Percentiles rank a stretch among this genome's conserved stretches.
These are phyloP conservation scores for Medicago arabica DNA, from an alignment of 306 rosid genomes.

Conservation along the genomic window DNA sequence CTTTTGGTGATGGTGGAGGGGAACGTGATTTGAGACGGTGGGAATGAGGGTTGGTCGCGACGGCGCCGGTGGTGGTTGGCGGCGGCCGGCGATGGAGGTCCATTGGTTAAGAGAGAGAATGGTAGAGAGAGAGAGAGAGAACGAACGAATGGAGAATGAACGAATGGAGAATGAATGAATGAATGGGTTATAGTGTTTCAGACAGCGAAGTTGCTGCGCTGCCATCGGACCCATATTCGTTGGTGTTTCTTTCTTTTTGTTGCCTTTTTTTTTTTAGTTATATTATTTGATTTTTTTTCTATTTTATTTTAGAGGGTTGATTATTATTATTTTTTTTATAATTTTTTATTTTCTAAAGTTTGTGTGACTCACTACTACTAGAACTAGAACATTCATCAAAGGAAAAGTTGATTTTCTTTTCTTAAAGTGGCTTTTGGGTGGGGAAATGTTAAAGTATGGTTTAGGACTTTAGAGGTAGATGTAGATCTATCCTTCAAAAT, in stretches of 20 bases:
- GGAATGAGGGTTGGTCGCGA: not conserved
- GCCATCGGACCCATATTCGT: conserved; percentile 22
- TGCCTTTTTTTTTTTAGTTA: not conserved
- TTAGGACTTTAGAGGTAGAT: too few species aligned
- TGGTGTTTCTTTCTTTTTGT: not conserved
- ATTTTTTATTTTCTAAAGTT: too few species aligned
- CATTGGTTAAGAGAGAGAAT: too few species aligned
- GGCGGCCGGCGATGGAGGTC: conserved; percentile 48
- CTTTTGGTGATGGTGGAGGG: conserved; percentile 44
- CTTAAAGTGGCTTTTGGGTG: too few species aligned
- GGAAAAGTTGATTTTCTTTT: too few species aligned
- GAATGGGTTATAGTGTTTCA: not conserved
- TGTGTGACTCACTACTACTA: too few species aligned
- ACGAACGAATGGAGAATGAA: not conserved
- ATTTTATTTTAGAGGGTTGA: too few species aligned
- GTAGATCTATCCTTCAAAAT: too few species aligned
- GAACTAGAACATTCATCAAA: too few species aligned
- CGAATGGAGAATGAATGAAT: not conserved
- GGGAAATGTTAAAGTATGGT: too few species aligned
- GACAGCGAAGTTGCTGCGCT: conserved; percentile 42
- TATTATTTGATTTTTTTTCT: too few species aligned
- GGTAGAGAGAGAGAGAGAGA: not conserved
- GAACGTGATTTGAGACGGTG: conserved; percentile 1
- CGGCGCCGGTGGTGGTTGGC: not conserved
- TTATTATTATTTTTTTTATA: too few species aligned